Base-by-base conservation (phyloP, 129 eudicot genomes). In the Smallanthus sonchifolius region DNA sequence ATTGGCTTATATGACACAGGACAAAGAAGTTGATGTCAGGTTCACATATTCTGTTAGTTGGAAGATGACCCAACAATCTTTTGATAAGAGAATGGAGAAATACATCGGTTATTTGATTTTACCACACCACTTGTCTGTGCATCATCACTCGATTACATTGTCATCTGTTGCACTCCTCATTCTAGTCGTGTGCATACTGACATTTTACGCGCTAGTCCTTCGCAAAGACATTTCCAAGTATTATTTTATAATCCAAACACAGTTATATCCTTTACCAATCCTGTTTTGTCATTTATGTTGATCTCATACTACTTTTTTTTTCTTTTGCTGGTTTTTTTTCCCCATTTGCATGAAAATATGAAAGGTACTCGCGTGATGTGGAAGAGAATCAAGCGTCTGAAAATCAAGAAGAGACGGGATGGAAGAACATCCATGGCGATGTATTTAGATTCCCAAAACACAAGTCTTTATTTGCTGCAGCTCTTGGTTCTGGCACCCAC, bases 391-490 rank as follows among this genome's bases (percentile, higher is more conserved):
- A 65, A 62, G 20, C 76, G 61, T 76, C 82, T 3, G 87, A 83
- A 3, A 81, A 86, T 65, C 89, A 82, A 72, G 95, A 88, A 76
- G 95, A 82, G 44, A 82, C 84, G 6, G 95, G 95, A 42, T 91
- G 97, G 97, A 91, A 91, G 80, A 85, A 81, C 82, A 78, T 87
- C 37, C 97, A 91, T 78, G 95, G 95, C 24, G 97, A 91, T 74
- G 88, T 88, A n/a, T 91, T 91, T 35, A 76, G 92, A 77, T 91
- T 70, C 80, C 97, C 92, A 45, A 81, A 76, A 72, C 75, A 86
- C 82, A 86, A 86, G 81, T 86, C 92, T 10, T 74, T 91, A 68
- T 82, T 91, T 69, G 77, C 92, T 37, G 97, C 92, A 3, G 84
- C 91, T 11, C 81, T 91, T 80, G 95, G 92, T 79, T 82, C 82